Base-by-base conservation (phyloP, 2,329 filamentous ascomycete genomes). In the Chlorencoelia australis region DNA sequence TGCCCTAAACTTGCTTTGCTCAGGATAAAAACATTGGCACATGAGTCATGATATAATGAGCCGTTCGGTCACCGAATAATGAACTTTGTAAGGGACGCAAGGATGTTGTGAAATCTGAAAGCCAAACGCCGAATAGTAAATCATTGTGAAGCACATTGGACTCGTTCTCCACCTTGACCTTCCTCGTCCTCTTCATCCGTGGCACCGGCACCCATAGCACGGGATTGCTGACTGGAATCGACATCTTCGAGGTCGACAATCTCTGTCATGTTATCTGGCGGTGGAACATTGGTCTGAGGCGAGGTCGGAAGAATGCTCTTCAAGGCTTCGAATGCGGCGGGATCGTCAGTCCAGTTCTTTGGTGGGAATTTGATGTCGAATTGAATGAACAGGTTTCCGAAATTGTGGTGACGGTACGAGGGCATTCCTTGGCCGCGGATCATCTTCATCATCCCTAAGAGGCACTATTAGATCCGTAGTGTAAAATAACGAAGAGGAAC, bases 381-480 rank as follows among this genome's bases (percentile, higher is more conserved):
- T 59, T 94, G 86, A 56, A 98, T 87, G 69, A 91, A 98, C 52
- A 98, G 71, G 66, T 98, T 95, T 55, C 91, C 91, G 57, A 75
- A 79, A 63, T 96, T 84, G 69, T 98, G 91, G 63, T 96, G 91
- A 53, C 91, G 79, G 63, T 77, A 82, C 4, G 91, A 93, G 27
- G 91, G 91, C 91, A 98, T 98, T 60, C 91, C 91, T 65, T 98
- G 91, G 47, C 87, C 88, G 48, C 85, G 84, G 55, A 98, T 80
- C 63, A 94, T 82, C 69, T 95, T 96, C 59, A 96, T 75, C 49
- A 85, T 71, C 51, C 84, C 91, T 94, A 51, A n/a, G 38, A 25
- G 31, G 10, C 18, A 42, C n/a, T 44, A 33, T 44, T 42, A 37
- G 40, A 13, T 1, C 11, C 16, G 43, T 59, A 46, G 58, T 50